Evolutionary conservation across 1,139 yeast species (phyloP), one percentile per base, ranked within the genome.

Genomic region (Blastobotrys capitulatus): DNA sequence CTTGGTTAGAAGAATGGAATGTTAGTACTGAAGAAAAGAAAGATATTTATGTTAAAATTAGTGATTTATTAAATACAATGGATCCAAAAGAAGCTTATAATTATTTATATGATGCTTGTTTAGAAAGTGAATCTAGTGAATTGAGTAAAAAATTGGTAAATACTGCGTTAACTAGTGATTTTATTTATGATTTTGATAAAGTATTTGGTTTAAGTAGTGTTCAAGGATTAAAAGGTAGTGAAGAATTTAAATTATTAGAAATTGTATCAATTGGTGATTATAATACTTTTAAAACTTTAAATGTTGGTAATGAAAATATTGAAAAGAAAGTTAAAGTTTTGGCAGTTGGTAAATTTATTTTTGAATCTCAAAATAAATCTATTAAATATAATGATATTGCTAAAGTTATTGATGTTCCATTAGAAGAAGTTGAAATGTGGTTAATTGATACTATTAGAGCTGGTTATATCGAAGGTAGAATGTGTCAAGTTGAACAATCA

Each of bases 391-490:
- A 58, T 15, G 61, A 56, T 19, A 66, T 73, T 50, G 66, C 70
- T 18, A 46, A 52, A 10, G 63, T 66, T 16, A 59, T 71, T 27
- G 65, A 61, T 29, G 62, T 72, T 26, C 54, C 65, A 16, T 52
- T 48, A 13, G 68, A 60, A 20, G 68, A 67, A 42, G 72, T 73
- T 34, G 77, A 73, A 58, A 44, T 63, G 34, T 67, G 73, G 66
- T 63, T 72, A 38, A 71, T 73, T 51, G 75, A 72, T 44, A 68
- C 72, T 22, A 69, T 72, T 52, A 66, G 73, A 49, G 72, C 73
- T 5, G 73, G 73, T 5, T 66, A 73, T 29, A 60, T 73, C 27
- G 69, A 69, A 57, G 77, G 76, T 51, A 68, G 75, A 49, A 64
- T 73, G 60, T 65, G 70, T 50, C 77, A 73, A 60, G 61, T 70